Base-by-base conservation (phyloP, 305 asterid genomes). In the Fraxinus floribunda region DNA sequence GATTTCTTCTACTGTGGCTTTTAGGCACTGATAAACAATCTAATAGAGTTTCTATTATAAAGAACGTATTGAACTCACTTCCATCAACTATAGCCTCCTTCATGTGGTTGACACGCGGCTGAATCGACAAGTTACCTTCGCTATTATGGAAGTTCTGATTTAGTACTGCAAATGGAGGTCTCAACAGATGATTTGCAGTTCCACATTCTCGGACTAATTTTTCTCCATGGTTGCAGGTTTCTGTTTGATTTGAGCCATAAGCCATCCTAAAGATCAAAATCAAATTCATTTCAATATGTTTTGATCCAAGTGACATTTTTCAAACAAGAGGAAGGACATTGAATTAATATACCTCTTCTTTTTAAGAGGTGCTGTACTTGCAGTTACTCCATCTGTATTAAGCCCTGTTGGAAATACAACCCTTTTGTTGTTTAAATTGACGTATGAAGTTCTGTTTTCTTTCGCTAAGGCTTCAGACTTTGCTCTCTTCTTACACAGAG, bases 401-500 rank as follows among this genome's bases (percentile, higher is more conserved):
- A 83, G 75, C 44, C 88, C 91, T 85, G 71, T 83, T 7, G 93
- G 92, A 83, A 92, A 95, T 87, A 93, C 82, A 46, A 91, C 89
- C 90, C 97, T 92, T 90, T 95, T 92, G 90, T 94, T 93, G 94
- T 89, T 92, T 79, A 91, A 86, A 86, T 92, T 93, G 86, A 93
- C 86, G 82, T 83, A 93, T 15, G 94, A 83, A 77, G 91, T 81
- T 86, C 80, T 89, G 88, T 92, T 95, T 86, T 95, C 98, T 86
- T 95, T 97, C 26, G 95, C 96, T 73, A 93, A 86, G 52, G 97
- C 98, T 88, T 95, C 99, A 39, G 83, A 84, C 84, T 94, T 95
- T 76, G 96, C 99, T 86, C 92, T 92, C 93, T 94, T 95, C 98
- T 93, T 97, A 89, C 98, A 93, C 78, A 97, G 91, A 60, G 99